Evolutionary conservation across 2,329 filamentous ascomycete species (phyloP).

Genomic region (Fusarium heterosporum): DNA sequence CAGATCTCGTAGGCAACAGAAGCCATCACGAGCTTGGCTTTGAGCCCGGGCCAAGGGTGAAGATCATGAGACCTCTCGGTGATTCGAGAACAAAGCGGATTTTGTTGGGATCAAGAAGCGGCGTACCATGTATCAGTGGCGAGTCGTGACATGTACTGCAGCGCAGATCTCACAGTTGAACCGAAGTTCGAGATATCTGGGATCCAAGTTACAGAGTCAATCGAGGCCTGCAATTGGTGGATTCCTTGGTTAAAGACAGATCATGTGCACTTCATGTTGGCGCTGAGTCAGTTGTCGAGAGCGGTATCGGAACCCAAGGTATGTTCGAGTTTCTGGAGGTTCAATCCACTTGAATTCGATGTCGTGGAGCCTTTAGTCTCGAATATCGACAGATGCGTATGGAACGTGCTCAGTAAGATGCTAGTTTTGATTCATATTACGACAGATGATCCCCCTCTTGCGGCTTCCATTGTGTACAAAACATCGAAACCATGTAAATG

Average conservation of each 20-base stretch:
- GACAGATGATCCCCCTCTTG: too few relatives aligned
- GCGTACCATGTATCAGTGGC: constrained; percentile 14
- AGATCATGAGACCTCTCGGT: constrained; percentile 33
- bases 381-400: background rate
- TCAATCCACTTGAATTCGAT: background rate
- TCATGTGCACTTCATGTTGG: constrained; percentile 26
- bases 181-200: background rate
- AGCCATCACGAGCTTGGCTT: constrained; percentile 9
- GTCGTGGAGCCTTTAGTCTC: background rate
- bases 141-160: constrained; percentile 15
- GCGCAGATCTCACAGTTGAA: background rate
- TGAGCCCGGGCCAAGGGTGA: constrained; percentile 11
- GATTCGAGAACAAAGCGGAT: constrained; percentile 33
- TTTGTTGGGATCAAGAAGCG: constrained; percentile 10
- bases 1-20: constrained; percentile 1
- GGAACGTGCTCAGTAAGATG: too few relatives aligned
- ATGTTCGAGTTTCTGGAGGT: background rate
- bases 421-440: too few relatives aligned
- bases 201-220: background rate
- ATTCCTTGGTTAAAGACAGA: background rate
- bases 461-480: too few relatives aligned
- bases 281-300: constrained; percentile 22
- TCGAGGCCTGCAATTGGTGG: constrained; percentile 26
- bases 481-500: too few relatives aligned
- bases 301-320: constrained; percentile 32